These are phyloP conservation scores for Mucor racemosus DNA, from an alignment of 371 early-diverging fungal genomes.

Conservation along the genomic window DNA sequence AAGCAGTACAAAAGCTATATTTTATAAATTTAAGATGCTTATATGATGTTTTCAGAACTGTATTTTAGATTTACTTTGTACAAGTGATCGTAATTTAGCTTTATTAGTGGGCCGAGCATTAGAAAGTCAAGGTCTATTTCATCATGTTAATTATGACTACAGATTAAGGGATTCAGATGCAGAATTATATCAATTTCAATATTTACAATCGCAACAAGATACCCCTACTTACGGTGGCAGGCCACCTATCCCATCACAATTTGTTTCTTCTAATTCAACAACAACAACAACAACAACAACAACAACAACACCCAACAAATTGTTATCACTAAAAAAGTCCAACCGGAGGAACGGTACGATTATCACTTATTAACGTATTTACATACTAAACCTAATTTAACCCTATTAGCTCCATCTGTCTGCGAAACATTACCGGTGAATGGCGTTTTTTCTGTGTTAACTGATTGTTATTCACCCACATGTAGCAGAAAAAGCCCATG, in stretches of 20 bases:
- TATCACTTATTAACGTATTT: not conserved
- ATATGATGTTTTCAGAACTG: constrained; percentile 44
- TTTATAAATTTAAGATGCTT: not conserved
- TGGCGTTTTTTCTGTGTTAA: constrained; percentile 68
- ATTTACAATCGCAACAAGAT: not conserved
- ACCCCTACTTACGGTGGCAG: constrained; percentile 38
- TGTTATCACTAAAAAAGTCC: not conserved
- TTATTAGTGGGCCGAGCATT: constrained; percentile 83
- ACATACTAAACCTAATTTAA: not conserved
- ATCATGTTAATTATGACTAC: constrained; percentile 79
- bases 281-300: not conserved
- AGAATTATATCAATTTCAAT: constrained; percentile 23
- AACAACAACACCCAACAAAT: not conserved
- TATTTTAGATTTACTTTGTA: constrained; percentile 65
- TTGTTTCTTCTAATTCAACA: not conserved
- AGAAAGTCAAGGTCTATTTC: constrained; percentile 81
- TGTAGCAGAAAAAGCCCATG: constrained; percentile 60
- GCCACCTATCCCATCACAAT: constrained; percentile 66
- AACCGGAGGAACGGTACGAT: not conserved
- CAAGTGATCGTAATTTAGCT: constrained; percentile 82
- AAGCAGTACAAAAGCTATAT: too few species aligned
- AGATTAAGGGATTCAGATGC: constrained; percentile 71
- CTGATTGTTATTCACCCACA: constrained; percentile 73
- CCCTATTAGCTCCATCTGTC: constrained; percentile 17
- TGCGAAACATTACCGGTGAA: constrained; percentile 35